Evolutionary conservation across 2,329 filamentous ascomycete species (phyloP).

Genomic region (Cercospora zeina): DNA sequence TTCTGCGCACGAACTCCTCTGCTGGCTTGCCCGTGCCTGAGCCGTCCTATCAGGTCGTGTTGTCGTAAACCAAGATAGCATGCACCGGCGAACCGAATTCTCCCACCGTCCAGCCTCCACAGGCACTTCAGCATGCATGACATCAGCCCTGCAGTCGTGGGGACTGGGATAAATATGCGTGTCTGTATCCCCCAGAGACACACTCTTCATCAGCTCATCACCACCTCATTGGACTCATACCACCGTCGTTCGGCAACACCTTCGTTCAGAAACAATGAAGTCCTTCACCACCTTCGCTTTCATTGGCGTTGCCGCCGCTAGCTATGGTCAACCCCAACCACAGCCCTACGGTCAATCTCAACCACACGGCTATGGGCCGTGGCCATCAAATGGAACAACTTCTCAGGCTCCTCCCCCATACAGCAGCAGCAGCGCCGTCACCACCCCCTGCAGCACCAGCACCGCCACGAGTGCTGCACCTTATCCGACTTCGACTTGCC

Average conservation of each 20-base stretch:
- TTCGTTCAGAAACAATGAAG: slow-evolving; percentile 20
- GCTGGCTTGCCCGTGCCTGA: slow-evolving; percentile 9
- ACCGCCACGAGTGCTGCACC: background rate
- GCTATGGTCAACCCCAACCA: slow-evolving; percentile 9
- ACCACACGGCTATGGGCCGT: no score
- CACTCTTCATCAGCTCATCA: slow-evolving; percentile 12
- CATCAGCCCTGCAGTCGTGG: slow-evolving; percentile 12
- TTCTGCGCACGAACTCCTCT: slow-evolving; percentile 10
- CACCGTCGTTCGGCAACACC: slow-evolving; percentile 12
- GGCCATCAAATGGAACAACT: no score
- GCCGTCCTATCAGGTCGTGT: slow-evolving; percentile 9
- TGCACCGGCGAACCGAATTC: slow-evolving; percentile 7
- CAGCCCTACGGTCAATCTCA: slow-evolving; percentile 8
- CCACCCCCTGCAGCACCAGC: background rate
- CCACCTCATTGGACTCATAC: slow-evolving; percentile 10
- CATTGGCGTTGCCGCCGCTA: slow-evolving; percentile 16
- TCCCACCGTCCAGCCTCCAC: slow-evolving; percentile 1
- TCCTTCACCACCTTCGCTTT: slow-evolving; percentile 19
- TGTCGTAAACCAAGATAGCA: slow-evolving; percentile 21
- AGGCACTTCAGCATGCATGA: slow-evolving; percentile 17
- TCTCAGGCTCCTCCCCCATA: background rate
- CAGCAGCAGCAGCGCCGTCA: background rate
- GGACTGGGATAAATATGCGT: slow-evolving; percentile 21
- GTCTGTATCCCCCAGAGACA: slow-evolving; percentile 1
- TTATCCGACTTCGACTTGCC: slow-evolving; percentile 13